These are phyloP conservation scores for Carex pumila DNA, from an alignment of 176 grass and related monocot species.

Conservation along the genomic window DNA sequence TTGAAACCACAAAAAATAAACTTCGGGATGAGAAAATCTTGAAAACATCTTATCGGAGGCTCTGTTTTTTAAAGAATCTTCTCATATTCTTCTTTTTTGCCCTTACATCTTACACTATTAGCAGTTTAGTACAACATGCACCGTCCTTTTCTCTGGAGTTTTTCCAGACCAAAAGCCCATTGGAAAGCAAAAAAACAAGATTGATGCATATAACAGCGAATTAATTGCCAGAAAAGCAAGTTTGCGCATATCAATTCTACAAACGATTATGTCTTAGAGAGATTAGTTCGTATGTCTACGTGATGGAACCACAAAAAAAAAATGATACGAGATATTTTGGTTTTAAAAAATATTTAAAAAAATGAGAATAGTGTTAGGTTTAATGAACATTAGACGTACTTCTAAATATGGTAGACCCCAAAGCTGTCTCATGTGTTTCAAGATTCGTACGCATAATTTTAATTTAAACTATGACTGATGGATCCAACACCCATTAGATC, in stretches of 20 bases:
- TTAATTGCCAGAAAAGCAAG: not conserved
- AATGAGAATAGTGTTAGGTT: too few species aligned
- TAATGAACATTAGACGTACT: too few species aligned
- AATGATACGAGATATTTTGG: too few species aligned
- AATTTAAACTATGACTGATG: too few species aligned
- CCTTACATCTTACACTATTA: not conserved
- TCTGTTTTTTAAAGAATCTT: conserved; percentile 30
- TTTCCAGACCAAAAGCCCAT: not conserved
- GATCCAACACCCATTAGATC: too few species aligned
- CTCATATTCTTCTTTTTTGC: not conserved
- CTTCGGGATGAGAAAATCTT: conserved; percentile 21
- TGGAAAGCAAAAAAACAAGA: not conserved
- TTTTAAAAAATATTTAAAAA: too few species aligned
- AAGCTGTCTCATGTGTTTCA: too few species aligned
- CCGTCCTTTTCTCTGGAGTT: not conserved
- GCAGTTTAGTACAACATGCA: not conserved
- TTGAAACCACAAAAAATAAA: not conserved
- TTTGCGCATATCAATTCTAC: not conserved
- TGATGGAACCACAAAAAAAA: not conserved
- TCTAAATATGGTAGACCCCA: too few species aligned
- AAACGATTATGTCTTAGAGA: not conserved
- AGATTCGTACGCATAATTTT: too few species aligned
- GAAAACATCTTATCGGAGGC: not conserved
- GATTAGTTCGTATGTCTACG: not conserved
- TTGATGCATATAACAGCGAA: not conserved